Base-by-base conservation (phyloP, 768 basidiomycete genomes). In the Hericium coralloides region DNA sequence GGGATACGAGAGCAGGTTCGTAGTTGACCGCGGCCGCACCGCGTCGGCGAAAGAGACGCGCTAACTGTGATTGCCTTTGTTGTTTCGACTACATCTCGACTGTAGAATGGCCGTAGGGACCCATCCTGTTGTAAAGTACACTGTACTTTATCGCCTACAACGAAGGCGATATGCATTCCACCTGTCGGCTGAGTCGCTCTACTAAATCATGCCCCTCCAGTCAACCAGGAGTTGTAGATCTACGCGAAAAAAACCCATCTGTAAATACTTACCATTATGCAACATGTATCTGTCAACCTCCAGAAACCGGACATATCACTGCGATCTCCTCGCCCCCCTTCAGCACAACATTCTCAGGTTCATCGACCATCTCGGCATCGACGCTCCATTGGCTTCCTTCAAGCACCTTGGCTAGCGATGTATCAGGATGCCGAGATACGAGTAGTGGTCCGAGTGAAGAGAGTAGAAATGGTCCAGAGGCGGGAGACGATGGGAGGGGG, bases 241-340 rank as follows among this genome's bases (percentile, higher is more conserved):
- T n/a, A n/a, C 43, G 9, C 15, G 22, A 45, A 7, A 45, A 12
- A 45, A n/a, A 45, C 1, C 7, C 43, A 15, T 22, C 15, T 48
- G 45, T 39, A 17, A n/a, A 31, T 31, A 31, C 31, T 31, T 9
- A 31, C 31, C 31, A 9, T 31, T 1, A 31, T 31, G 31, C 31
- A 31, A 31, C 4, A 9, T 6, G 31, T 31, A 31, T 31, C 8
- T 31, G 26, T 67, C 68, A 90, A 36, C 89, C 89, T 4, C 91
- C 90, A 53, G 87, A 89, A 0, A 92, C 89, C 9, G 87, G 89
- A 61, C 85, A 86, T 45, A 92, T 92, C 23, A 92, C 76, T 14
- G 84, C 88, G 8, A 91, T 80, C 63, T 88, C 85, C 67, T 92
- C 88, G 20, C 87, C 89, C 12, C 87, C 86, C 48, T 69, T 75